Evolutionary conservation across 2,329 filamentous ascomycete species (phyloP).

Genomic region (Karstenula rhodostoma): DNA sequence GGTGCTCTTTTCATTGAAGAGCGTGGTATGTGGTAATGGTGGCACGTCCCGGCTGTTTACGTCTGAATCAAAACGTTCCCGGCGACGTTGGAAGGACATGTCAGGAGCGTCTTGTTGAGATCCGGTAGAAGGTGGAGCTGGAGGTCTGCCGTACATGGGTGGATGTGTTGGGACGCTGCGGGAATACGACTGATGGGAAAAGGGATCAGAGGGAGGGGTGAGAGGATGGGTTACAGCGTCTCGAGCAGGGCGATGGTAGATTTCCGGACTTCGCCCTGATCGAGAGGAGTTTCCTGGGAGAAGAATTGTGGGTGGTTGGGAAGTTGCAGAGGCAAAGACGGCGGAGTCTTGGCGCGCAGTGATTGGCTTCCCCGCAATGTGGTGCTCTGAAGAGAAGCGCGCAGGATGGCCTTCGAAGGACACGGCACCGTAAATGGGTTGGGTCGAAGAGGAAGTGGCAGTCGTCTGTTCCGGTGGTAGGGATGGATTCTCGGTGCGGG

Average conservation of each 20-base stretch:
- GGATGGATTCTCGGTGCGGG: neutral
- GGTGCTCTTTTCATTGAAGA: neutral
- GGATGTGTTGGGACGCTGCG: neutral
- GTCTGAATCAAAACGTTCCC: neutral
- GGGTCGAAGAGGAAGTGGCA: neutral
- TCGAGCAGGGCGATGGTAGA: neutral
- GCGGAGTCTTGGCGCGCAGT: constrained; percentile 11
- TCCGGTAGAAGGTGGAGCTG: neutral
- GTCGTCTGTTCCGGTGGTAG: neutral
- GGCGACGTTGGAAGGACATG: neutral
- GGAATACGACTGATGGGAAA: neutral
- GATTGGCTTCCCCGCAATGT: constrained; percentile 12
- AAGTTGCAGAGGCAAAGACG: neutral
- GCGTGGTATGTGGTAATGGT: neutral
- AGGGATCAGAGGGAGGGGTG: constrained; percentile 8
- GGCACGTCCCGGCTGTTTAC: neutral
- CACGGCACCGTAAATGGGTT: neutral
- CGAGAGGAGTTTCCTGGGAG: neutral
- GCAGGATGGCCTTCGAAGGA: neutral
- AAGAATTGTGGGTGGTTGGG: neutral
- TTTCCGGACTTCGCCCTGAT: neutral
- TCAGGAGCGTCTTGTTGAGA: neutral
- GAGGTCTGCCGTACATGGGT: neutral
- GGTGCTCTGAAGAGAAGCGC: neutral
- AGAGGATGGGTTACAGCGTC: neutral